These are phyloP conservation scores for Gnetum montanum DNA, from an alignment of 75 land plant genomes.

Conservation along the genomic window DNA sequence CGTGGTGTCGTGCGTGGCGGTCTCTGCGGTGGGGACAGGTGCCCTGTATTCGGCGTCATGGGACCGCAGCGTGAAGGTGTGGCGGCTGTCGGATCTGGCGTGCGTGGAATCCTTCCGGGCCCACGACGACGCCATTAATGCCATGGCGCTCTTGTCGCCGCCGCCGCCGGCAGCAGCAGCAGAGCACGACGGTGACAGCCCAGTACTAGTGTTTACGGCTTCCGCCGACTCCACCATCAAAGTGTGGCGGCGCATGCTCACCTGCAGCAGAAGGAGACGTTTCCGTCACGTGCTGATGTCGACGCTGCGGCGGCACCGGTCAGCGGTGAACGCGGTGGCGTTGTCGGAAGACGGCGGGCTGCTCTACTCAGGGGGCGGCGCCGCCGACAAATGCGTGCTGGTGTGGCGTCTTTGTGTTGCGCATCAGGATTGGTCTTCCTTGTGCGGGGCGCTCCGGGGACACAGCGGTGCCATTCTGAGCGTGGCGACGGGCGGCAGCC, in stretches of 20 bases:
- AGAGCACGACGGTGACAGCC: no score
- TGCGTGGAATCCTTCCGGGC: slow-evolving; percentile 62
- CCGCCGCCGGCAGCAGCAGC: neutral
- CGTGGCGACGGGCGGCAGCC: slow-evolving; percentile 5
- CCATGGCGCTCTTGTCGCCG: slow-evolving; percentile 19
- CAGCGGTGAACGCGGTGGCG: slow-evolving; percentile 23
- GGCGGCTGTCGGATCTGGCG: slow-evolving; percentile 34
- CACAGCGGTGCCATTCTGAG: slow-evolving; percentile 19
- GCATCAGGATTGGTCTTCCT: neutral
- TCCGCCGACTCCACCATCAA: slow-evolving; percentile 26
- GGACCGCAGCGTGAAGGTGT: slow-evolving; percentile 55
- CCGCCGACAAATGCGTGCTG: neutral
- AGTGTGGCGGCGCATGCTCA: slow-evolving; percentile 4
- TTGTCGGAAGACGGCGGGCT: slow-evolving; percentile 7
- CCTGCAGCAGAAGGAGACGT: neutral
- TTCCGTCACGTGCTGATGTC: slow-evolving; percentile 8
- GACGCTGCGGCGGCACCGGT: neutral
- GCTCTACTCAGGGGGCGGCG: slow-evolving; percentile 10
- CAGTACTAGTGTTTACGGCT: slow-evolving; percentile 15
- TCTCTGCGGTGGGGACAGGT: neutral
- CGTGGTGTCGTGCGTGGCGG: neutral
- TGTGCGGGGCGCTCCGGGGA: slow-evolving; percentile 6
- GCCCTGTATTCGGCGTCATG: slow-evolving; percentile 40
- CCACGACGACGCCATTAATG: slow-evolving; percentile 52
- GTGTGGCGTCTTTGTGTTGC: neutral